These are phyloP conservation scores for Omphalea diandra DNA, from an alignment of 441 rosid genomes.

Conservation along the genomic window DNA sequence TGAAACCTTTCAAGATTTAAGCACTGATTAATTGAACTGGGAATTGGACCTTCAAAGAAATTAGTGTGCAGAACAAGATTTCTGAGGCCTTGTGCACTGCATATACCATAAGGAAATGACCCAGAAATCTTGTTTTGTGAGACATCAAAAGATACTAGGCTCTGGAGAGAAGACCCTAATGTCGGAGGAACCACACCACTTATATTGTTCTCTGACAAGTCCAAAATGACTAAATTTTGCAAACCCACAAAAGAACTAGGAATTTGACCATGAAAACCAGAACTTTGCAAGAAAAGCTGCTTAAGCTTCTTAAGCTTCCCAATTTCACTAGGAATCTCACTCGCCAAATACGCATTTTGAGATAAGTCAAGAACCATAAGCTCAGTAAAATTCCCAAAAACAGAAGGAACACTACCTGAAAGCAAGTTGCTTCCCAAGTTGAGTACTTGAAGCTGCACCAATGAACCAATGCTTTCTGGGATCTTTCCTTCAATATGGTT, in stretches of 20 bases:
- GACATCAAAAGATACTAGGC: conserved; percentile 57
- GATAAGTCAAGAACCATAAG: conserved; percentile 64
- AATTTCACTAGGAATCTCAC: conserved; percentile 54
- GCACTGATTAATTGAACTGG: conserved; percentile 61
- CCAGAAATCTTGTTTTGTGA: conserved; percentile 63
- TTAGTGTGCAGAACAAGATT: conserved; percentile 60
- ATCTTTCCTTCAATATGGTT: conserved; percentile 57
- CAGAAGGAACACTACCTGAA: conserved; percentile 54
- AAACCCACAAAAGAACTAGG: conserved; percentile 54
- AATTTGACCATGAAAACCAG: conserved; percentile 59
- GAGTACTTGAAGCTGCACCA: conserved; percentile 46
- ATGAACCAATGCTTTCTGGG: conserved; percentile 44
- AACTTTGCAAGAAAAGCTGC: conserved; percentile 40
- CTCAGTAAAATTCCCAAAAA: conserved; percentile 40
- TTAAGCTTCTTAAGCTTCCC: conserved; percentile 53
- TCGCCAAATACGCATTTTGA: conserved; percentile 47
- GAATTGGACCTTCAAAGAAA: conserved; percentile 61
- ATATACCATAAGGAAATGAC: conserved; percentile 54
- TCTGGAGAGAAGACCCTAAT: conserved; percentile 49
- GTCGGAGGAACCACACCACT: conserved; percentile 61
- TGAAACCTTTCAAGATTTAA: conserved; percentile 52
- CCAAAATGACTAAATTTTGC: conserved; percentile 36
- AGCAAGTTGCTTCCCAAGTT: conserved; percentile 52
- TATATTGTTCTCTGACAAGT: conserved; percentile 51
- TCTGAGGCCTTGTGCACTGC: conserved; percentile 48